phyloP scores from a whole-genome alignment of 129 eudicot genomes.

The Arctium minus region DNA sequence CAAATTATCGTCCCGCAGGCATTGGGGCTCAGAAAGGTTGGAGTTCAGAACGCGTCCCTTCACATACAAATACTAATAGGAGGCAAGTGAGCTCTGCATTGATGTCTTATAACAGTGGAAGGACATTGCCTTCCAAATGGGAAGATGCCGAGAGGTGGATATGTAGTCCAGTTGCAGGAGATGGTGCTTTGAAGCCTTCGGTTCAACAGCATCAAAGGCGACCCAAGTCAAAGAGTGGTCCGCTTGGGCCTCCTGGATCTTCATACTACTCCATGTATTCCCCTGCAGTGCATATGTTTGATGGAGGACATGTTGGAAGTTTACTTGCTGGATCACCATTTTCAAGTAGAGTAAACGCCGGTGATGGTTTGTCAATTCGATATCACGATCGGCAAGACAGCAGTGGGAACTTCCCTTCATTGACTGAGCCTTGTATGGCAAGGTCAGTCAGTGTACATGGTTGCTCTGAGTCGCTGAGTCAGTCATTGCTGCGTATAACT shows the following conservation, averaged over 20 bases:
- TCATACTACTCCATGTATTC: constrained; percentile 73
- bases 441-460: constrained; percentile 93
- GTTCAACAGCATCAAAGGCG: constrained; percentile 60
- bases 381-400: constrained; percentile 30
- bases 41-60: constrained; percentile 93
- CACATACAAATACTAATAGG: constrained; percentile 41
- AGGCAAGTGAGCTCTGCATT: constrained; percentile 50
- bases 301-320: constrained; percentile 48
- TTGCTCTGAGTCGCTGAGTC: constrained; percentile 70
- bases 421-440: constrained; percentile 80
- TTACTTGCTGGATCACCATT: constrained; percentile 61
- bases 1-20: constrained; percentile 55
- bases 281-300: constrained; percentile 64
- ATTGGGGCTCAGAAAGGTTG: constrained; percentile 72
- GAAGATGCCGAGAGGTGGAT: constrained; percentile 99
- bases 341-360: constrained; percentile 48
- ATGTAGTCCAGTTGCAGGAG: constrained; percentile 74
- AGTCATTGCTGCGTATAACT: constrained; percentile 45
- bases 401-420: constrained; percentile 37
- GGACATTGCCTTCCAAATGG: constrained; percentile 92
- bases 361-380: constrained; percentile 43
- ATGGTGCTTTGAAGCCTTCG: constrained; percentile 35
- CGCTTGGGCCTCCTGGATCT: constrained; percentile 82
- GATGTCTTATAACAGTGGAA: constrained; percentile 67
- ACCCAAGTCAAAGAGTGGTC: constrained; percentile 89